phyloP scores from a whole-genome alignment of 1,139 yeast genomes.

The Zygosaccharomyces sapae region DNA sequence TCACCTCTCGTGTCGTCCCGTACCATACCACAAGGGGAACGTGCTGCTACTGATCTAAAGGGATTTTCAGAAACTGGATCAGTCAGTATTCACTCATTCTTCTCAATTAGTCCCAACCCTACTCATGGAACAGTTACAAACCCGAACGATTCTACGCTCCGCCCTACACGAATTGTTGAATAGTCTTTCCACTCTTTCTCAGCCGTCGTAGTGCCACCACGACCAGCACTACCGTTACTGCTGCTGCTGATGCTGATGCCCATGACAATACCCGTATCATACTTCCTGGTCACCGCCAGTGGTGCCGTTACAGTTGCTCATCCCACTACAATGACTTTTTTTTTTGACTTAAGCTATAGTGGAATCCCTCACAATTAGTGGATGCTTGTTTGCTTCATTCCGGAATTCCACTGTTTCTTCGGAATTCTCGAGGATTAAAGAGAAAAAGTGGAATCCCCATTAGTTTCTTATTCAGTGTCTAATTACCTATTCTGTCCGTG shows the following conservation, averaged over 20 bases:
- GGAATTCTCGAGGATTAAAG: not conserved
- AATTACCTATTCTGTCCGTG: not conserved
- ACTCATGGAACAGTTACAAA: not conserved
- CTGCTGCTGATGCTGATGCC: constrained; percentile 2
- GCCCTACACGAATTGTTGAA: not conserved
- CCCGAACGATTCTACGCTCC: not conserved
- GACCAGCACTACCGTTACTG: not conserved
- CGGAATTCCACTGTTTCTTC: constrained; percentile 5
- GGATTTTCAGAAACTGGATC: not conserved
- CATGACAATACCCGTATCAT: too few species aligned
- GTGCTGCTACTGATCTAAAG: constrained; percentile 1
- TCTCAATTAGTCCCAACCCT: too few species aligned
- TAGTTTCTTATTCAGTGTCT: not conserved
- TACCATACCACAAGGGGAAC: constrained; percentile 7
- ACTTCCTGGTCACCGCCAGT: not conserved
- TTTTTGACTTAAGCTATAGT: not conserved
- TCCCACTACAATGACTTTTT: constrained; percentile 6
- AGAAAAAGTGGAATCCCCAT: not conserved
- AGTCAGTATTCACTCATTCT: not conserved
- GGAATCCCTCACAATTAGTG: constrained; percentile 2
- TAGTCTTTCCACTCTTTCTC: not conserved
- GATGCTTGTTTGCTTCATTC: not conserved
- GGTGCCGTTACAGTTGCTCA: constrained; percentile 3
- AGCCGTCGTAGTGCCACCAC: not conserved
- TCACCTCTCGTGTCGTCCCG: constrained; percentile 7